Evolutionary conservation across 2,329 filamentous ascomycete species (phyloP).

Genomic region (Apiospora pterosperma): DNA sequence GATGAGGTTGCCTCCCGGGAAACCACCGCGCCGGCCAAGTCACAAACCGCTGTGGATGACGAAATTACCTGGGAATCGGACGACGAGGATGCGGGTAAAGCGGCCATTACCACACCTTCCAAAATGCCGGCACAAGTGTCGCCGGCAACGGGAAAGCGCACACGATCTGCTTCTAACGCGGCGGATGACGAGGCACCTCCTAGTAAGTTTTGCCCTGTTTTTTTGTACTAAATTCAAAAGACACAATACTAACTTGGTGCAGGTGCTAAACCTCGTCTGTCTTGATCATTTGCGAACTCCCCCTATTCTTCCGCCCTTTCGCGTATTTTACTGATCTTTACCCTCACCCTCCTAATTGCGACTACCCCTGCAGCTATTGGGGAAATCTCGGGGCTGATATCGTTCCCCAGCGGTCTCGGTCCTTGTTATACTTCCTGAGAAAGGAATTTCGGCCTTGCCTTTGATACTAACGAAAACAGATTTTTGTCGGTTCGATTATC

Average conservation of each 20-base stretch:
- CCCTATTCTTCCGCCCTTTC: not conserved
- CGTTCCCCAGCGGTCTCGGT: not conserved
- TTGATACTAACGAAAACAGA: slow-evolving; percentile 1
- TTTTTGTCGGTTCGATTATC: not conserved
- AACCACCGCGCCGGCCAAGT: slow-evolving; percentile 14
- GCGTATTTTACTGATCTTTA: not conserved
- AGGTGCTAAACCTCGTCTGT: slow-evolving; percentile 52
- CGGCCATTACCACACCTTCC: slow-evolving; percentile 11
- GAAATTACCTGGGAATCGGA: slow-evolving; percentile 33
- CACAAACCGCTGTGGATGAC: slow-evolving; percentile 21
- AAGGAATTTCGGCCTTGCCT: not conserved
- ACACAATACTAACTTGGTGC: slow-evolving; percentile 26
- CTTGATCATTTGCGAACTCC: slow-evolving; percentile 27
- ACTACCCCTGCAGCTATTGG: not conserved
- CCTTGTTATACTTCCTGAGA: not conserved
- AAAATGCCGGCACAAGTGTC: slow-evolving; percentile 31
- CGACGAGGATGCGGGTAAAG: slow-evolving; percentile 21
- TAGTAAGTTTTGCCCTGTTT: slow-evolving; percentile 20
- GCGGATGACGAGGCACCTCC: slow-evolving; percentile 22
- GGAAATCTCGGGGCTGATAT: not conserved
- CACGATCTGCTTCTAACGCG: slow-evolving; percentile 22
- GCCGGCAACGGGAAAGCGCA: slow-evolving; percentile 26
- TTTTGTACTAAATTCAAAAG: not conserved
- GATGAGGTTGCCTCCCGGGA: slow-evolving; percentile 5
- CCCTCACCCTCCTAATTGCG: not conserved